phyloP scores from a whole-genome alignment of 768 basidiomycete genomes.

The Boletus vermiculosoides region DNA sequence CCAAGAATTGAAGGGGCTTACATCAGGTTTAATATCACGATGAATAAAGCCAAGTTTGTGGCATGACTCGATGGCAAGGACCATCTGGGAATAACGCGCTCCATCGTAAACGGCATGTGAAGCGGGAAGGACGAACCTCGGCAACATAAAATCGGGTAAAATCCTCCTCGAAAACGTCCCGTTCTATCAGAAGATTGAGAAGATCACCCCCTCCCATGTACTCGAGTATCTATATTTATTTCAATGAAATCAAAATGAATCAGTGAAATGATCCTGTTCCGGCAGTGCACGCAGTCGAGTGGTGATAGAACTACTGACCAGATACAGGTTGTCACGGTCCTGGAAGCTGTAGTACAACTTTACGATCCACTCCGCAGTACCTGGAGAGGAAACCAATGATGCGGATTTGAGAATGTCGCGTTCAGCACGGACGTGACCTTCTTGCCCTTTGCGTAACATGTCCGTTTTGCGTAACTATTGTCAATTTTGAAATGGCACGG shows the following conservation, averaged over 20 bases:
- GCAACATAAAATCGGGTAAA: slow-evolving; percentile 94
- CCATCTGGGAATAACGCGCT: slow-evolving; percentile 62
- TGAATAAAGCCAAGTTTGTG: slow-evolving; percentile 97
- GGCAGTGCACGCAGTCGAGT: slow-evolving; percentile 19
- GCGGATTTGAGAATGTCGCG: slow-evolving; percentile 92
- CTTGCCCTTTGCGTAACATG: slow-evolving; percentile 95
- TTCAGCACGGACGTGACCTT: slow-evolving; percentile 95
- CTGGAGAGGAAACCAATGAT: slow-evolving; percentile 70
- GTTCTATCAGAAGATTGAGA: slow-evolving; percentile 91
- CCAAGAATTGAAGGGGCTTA: slow-evolving; percentile 39
- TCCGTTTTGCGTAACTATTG: slow-evolving; percentile 78
- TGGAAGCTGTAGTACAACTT: slow-evolving; percentile 91
- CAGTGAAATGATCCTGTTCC: slow-evolving; percentile 32
- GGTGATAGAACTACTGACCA: slow-evolving; percentile 58
- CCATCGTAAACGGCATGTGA: slow-evolving; percentile 18
- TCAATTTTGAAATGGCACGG: slow-evolving; percentile 25
- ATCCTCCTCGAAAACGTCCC: slow-evolving; percentile 86
- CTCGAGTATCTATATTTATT: slow-evolving; percentile 69
- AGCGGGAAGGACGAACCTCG: slow-evolving; percentile 55
- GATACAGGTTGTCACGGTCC: slow-evolving; percentile 92
- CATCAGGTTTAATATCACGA: slow-evolving; percentile 95
- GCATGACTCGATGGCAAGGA: slow-evolving; percentile 89
- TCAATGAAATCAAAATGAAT: slow-evolving; percentile 60
- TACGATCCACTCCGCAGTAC: slow-evolving; percentile 90
- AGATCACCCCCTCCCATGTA: slow-evolving; percentile 98